Evolutionary conservation across 75 land plant genomes (phyloP), one percentile per base, ranked within the genome.

Genomic region (Cupressus sempervirens): DNA sequence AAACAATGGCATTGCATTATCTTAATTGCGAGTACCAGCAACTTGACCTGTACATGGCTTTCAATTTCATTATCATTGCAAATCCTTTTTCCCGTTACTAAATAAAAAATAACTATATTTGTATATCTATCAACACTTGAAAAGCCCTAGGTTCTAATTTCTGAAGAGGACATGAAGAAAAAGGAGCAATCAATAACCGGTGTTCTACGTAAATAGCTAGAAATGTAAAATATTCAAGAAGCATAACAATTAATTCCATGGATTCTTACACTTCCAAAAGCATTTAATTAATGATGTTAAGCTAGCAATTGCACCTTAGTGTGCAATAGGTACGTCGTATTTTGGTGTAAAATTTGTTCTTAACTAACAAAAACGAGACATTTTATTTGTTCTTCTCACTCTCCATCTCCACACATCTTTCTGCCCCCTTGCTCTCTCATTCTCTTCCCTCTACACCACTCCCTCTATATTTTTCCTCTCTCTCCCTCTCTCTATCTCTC

Each of bases 101-200:
- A 50, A 75, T 88, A 20, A 23, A 32, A 32, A 65, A 72, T 72
- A 36, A 26, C 1, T 3, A 15, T 10, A 10, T 40, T 86, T 23
- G 52, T 67, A 34, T 80, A 35, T 82, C 86, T 9, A 80, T 81
- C 92, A 96, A 97, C 98, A 80, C 83, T 91, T n/a, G 94, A 94
- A 52, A 92, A 90, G 88, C 83, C 92, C 54, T 92, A 91, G 82
- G 92, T 91, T 52, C 46, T 89, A 29, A 62, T 96, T 68, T 89
- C 95, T n/a, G 91, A 92, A 87, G 97, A 93, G 50, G 83, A 90
- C 7, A 68, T 91, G 29, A 84, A 79, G 15, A 88, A 94, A 74
- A 88, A 84, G 72, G 72, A 90, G 40, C 87, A 89, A 86, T 86
- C 86, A 35, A 84, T 67, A 56, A 15, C 18, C 7, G 73, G 70